A percentile compares a stretch with the other conserved stretches of the same genome.
These are phyloP conservation scores for Nannochloris sp. DNA, from an alignment of 139 green algal species.

Conservation along the genomic window DNA sequence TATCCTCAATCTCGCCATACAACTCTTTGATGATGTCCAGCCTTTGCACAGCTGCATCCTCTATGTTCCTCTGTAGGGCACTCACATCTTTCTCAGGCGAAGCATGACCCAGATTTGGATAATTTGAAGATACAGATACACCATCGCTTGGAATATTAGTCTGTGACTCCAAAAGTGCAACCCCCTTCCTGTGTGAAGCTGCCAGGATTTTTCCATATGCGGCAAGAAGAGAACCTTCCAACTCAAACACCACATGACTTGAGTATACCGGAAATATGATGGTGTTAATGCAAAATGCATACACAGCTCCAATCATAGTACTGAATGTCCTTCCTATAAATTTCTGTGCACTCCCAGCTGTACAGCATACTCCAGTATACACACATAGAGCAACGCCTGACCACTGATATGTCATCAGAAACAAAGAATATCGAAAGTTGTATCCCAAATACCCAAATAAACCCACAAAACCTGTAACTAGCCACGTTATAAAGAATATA, in stretches of 20 bases:
- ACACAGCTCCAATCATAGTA: conserved; percentile 1
- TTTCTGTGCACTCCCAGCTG: conserved; percentile 3
- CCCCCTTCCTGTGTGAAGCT: not conserved
- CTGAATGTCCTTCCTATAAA: conserved; percentile 3
- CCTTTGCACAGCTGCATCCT: conserved; percentile 2
- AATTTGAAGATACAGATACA: conserved; percentile 1
- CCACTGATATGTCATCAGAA: conserved; percentile 1
- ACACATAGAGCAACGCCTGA: conserved; percentile 1
- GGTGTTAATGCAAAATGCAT: conserved; percentile 1
- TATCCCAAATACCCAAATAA: not conserved
- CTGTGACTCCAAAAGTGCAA: not conserved
- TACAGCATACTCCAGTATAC: conserved; percentile 4
- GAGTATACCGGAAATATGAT: not conserved
- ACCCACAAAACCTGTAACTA: conserved; percentile 3
- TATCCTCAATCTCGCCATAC: conserved; percentile 1
- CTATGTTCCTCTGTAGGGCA: not conserved
- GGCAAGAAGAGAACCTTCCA: conserved; percentile 3
- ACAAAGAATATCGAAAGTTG: conserved; percentile 3
- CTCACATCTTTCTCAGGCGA: conserved; percentile 1
- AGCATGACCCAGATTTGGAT: not conserved
- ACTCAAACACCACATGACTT: conserved; percentile 2
- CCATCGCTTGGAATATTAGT: not conserved
- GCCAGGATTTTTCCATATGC: not conserved
- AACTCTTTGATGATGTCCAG: conserved; percentile 1
- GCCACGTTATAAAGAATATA: conserved; percentile 1